Evolutionary conservation across 768 basidiomycete genomes (phyloP).

Genomic region (Hirschioporus abietinus): DNA sequence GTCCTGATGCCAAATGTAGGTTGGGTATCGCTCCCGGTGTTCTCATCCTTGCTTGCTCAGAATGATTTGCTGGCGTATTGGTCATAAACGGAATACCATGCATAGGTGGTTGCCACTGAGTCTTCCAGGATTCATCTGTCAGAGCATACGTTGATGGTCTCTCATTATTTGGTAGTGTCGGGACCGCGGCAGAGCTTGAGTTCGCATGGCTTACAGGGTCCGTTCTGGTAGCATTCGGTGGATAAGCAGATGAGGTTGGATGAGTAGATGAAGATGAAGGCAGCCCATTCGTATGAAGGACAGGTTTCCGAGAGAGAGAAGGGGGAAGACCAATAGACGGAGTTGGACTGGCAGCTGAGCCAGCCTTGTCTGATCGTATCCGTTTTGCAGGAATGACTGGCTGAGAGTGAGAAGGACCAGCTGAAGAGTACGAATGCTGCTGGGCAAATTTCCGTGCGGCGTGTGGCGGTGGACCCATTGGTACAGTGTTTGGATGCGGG

Average conservation of each 20-base stretch:
- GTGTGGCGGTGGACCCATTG: neutral
- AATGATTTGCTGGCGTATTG: neutral
- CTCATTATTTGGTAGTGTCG: neutral
- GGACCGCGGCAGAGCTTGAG: neutral
- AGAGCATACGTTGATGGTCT: neutral
- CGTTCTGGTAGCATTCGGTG: too few species aligned
- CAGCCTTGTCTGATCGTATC: neutral
- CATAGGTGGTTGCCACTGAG: neutral
- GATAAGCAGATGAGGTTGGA: neutral
- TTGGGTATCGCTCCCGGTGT: neutral
- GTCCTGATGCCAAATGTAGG: neutral
- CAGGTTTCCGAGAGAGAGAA: neutral
- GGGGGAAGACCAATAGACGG: neutral
- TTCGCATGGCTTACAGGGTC: neutral
- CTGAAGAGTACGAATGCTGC: neutral
- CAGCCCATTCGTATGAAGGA: neutral
- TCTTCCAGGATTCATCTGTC: neutral
- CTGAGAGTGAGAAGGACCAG: neutral
- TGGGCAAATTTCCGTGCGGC: neutral
- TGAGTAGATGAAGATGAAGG: neutral
- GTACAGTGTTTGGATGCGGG: neutral
- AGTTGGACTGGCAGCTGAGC: neutral
- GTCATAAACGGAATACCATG: neutral
- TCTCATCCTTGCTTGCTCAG: neutral
- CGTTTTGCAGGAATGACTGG: neutral